phyloP scores from a whole-genome alignment of 192 early-diverging fungal species.

The Spinellus fusiger region DNA sequence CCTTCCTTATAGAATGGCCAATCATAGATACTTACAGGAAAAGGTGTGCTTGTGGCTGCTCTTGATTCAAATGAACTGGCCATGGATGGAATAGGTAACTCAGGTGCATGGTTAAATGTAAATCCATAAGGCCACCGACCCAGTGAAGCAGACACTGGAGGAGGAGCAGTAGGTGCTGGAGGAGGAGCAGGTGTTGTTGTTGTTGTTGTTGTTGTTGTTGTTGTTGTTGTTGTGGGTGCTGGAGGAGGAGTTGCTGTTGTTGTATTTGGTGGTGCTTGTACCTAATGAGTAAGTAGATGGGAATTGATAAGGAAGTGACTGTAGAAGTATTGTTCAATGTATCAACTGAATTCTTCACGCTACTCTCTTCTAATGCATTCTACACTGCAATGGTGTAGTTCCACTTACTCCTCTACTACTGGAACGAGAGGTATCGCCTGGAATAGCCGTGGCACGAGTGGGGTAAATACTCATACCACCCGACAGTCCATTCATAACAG shows the following conservation, averaged over 20 bases:
- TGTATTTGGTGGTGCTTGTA: neutral
- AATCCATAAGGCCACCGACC: conserved; percentile 11
- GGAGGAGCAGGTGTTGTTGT: too few species aligned
- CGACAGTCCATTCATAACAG: neutral
- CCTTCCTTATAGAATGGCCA: neutral
- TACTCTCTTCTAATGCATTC: too few species aligned
- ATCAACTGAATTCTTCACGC: too few species aligned
- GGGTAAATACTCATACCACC: too few species aligned
- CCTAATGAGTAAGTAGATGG: neutral
- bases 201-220: neutral
- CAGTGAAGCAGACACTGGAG: neutral
- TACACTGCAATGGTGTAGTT: too few species aligned
- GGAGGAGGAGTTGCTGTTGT: neutral
- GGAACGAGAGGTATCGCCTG: neutral
- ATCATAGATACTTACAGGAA: conserved; percentile 19
- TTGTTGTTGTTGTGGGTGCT: neutral
- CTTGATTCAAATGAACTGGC: conserved; percentile 2
- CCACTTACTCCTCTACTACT: too few species aligned
- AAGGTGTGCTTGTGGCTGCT: conserved; percentile 16
- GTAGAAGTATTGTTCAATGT: neutral
- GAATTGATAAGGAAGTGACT: conserved; percentile 4
- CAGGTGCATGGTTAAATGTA: neutral
- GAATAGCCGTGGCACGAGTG: neutral
- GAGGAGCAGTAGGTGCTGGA: neutral
- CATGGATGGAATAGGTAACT: neutral